Evolutionary conservation across 1,284 basidiomycete species (phyloP), one percentile per base, ranked within the genome.

Genomic region (Microbotryum saponariae): DNA sequence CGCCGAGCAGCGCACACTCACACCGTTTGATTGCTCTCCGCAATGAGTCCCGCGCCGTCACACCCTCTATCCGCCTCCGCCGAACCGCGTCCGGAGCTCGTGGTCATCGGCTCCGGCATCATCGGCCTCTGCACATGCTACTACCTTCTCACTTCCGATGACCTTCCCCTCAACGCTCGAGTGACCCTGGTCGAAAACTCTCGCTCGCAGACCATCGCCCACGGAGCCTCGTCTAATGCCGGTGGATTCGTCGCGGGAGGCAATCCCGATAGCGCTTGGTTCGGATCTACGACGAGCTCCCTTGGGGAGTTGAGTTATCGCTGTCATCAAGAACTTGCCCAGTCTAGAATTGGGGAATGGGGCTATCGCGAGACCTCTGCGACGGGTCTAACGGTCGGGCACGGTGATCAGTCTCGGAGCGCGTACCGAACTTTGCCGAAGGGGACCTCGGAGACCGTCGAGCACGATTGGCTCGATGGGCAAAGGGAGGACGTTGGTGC

Each of bases 231-330:
- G 1, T 62, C 62, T 1, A 51, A 61, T 37, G 60, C 60, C 1
- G 67, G 62, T 3, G 67, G 67, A 2, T 64, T 69, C 60, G 31
- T 69, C 23, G 67, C 65, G 0, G 58, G 61, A 3, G 66, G 61
- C 0, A 6, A 42, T 4, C 50, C 48, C 2, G 53, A 52, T 14
- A 42, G 37, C 37, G 23, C 21, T 10, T 69, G 67, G 67, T 59
- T 62, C 51, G 59, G 61, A n/a, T 8, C 27, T 1, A 56, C 60
- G 1, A 58, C 60, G 3, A 46, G n/a, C 14, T 27, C 47, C 4
- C 58, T 69, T 25, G 62, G 59, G 21, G 16, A 48, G 6, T 50
- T 64, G 50, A 55, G 51, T 20, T 66, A 58, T 56, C 25, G 52
- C 2, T 56, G 54, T n/a, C 65, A 66, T 49, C 29, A 42, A 23